phyloP scores from a whole-genome alignment of 768 basidiomycete genomes.

The Macrolepiota fuliginosa region DNA sequence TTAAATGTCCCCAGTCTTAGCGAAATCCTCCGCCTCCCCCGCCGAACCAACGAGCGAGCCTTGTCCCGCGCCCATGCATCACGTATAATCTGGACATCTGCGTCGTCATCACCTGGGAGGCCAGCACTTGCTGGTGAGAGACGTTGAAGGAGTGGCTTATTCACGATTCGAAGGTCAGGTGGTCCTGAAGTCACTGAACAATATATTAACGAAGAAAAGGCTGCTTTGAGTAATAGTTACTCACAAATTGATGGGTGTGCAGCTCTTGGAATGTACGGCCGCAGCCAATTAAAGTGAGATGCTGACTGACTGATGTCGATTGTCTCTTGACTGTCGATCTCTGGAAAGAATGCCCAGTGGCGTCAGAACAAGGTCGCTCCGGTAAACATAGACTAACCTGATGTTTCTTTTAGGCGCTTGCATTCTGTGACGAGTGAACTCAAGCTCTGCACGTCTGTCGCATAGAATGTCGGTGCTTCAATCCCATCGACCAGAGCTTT shows the following conservation, averaged over 20 bases:
- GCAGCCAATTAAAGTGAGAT: slow-evolving; percentile 44
- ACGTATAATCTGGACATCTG: slow-evolving; percentile 55
- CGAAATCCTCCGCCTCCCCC: slow-evolving; percentile 30
- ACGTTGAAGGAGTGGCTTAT: slow-evolving; percentile 45
- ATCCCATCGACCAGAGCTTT: slow-evolving; percentile 25
- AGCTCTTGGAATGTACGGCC: slow-evolving; percentile 35
- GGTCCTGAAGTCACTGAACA: slow-evolving; percentile 39
- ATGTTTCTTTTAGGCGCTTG: slow-evolving; percentile 50
- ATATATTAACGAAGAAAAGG: not conserved
- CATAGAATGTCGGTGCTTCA: slow-evolving; percentile 40
- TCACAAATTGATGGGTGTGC: slow-evolving; percentile 27
- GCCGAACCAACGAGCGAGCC: slow-evolving; percentile 35
- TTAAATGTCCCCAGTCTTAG: slow-evolving; percentile 81
- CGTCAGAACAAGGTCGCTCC: not conserved
- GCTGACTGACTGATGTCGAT: slow-evolving; percentile 27
- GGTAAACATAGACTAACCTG: slow-evolving; percentile 34
- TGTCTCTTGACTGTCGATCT: slow-evolving; percentile 20
- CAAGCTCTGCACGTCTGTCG: slow-evolving; percentile 46
- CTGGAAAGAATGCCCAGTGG: slow-evolving; percentile 11
- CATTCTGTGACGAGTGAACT: slow-evolving; percentile 50
- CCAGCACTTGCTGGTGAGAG: slow-evolving; percentile 67
- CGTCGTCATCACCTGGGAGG: slow-evolving; percentile 53
- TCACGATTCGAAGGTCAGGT: slow-evolving; percentile 53
- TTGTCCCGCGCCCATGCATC: slow-evolving; percentile 60
- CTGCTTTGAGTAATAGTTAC: slow-evolving; percentile 9